Conservation (phyloP, 257 asterid species). For the Solanum chiquidenum region DNA sequence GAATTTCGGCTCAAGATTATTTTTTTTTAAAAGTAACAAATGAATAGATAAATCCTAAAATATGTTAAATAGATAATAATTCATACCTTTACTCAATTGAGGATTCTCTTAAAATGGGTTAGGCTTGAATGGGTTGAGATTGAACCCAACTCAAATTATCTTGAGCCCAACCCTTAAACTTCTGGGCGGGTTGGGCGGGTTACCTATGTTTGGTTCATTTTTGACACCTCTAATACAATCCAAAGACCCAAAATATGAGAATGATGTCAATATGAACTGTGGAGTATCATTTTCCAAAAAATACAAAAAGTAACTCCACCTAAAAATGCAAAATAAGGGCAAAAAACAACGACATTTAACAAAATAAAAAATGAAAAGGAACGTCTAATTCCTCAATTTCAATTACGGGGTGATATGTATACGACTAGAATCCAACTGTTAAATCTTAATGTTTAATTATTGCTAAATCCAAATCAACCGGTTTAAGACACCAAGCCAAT, state of each 20-base stretch:
- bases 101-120: no score
- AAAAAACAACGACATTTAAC: background rate
- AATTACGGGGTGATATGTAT: background rate
- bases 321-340: background rate
- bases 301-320: background rate
- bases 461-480: background rate
- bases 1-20: no score
- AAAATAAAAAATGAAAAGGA: background rate
- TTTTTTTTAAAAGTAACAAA: no score
- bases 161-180: no score
- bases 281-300: background rate
- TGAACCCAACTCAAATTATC: no score
- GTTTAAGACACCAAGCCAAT: background rate
- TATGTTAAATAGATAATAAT: no score
- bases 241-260: background rate
- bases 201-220: no score
- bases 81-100: no score
- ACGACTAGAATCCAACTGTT: background rate
- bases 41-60: no score
- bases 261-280: background rate
- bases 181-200: no score
- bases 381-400: background rate
- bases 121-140: no score
- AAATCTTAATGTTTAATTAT: background rate
- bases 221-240: no score